These are phyloP conservation scores for Nitzschia sp. DNA, from an alignment of 108 stramenopile genomes.

Conservation along the genomic window DNA sequence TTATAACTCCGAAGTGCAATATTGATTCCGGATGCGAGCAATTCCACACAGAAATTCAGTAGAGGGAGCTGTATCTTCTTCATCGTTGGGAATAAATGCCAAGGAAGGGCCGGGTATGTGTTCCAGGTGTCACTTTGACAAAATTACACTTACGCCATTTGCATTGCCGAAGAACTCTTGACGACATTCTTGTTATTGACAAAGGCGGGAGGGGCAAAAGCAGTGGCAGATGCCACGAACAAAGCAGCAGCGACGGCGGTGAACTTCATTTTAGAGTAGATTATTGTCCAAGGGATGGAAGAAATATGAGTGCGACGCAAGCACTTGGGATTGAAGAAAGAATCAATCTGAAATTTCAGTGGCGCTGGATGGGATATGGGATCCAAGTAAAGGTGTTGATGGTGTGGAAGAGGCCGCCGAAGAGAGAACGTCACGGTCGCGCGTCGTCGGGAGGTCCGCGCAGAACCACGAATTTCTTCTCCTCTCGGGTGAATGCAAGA, in stretches of 20 bases:
- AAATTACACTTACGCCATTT: conserved; percentile 40
- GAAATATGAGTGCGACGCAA: neutral
- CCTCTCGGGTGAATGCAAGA: neutral
- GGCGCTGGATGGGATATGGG: neutral
- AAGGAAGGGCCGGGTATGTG: neutral
- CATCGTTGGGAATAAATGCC: conserved; percentile 28
- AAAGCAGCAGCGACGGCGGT: conserved; percentile 63
- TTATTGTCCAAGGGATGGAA: conserved; percentile 12
- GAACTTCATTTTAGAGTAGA: conserved; percentile 65
- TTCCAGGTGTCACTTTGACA: neutral
- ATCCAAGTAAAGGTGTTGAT: neutral
- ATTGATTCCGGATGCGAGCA: conserved; percentile 71
- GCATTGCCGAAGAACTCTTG: conserved; percentile 22
- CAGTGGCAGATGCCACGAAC: conserved; percentile 71
- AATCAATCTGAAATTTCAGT: conserved; percentile 3
- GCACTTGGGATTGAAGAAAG: conserved; percentile 1
- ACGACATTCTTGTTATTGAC: conserved; percentile 7
- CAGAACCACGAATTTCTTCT: conserved; percentile 9
- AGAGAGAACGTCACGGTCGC: neutral
- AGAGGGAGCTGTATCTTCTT: conserved; percentile 71
- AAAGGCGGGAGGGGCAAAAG: conserved; percentile 64
- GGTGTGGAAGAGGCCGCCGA: neutral
- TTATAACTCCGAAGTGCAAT: conserved; percentile 59
- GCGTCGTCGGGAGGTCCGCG: neutral
- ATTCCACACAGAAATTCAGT: conserved; percentile 59